Base-by-base conservation (phyloP, 306 rosid genomes). In the Vigna mungo region DNA sequence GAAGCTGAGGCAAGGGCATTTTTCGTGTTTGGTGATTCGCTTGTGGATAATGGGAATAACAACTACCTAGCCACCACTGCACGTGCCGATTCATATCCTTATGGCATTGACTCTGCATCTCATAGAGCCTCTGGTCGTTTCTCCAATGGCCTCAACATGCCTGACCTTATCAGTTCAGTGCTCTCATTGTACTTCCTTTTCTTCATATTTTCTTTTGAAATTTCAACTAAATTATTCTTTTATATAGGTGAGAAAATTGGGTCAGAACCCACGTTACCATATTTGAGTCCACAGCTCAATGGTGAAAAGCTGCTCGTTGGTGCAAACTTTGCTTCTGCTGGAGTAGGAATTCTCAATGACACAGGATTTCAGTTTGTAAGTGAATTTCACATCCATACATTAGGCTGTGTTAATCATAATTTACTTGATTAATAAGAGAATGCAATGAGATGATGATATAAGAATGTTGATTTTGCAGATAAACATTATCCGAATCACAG, bases 291-390 rank as follows among this genome's bases (percentile, higher is more conserved):
- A 4, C 34, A 48, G 44, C 92, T 91, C 5, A 65, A 37, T 6
- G 92, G 90, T 59, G 61, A 89, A 60, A 83, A 15, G 1, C 82
- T 91, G 8, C 92, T 91, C 0, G 86, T 85, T 10, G 97, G 97
- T 48, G 97, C 97, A 23, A 91, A 91, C 86, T 89, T 89, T 71
- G 97, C 97, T 39, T 91, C 97, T 21, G 97, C 97, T 17, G 97
- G 94, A 55, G 86, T 91, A 41, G 97, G 97, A 76, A 89, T 91
- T 55, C 94, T 91, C 48, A 91, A 91, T 25, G 97, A 91, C 83
- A 91, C 97, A 5, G 97, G 97, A 72, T 0, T 91, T 74, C 97
- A 91, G 78, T 91, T 91, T 82, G 97, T 91, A 75, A 73, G 86
- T 36, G 9, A 36, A 36, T 36, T 6, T 36, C 9, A 9, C 12